Conservation (phyloP, 2,329 filamentous ascomycete genomes). For the Sclerotinia glacialis region DNA sequence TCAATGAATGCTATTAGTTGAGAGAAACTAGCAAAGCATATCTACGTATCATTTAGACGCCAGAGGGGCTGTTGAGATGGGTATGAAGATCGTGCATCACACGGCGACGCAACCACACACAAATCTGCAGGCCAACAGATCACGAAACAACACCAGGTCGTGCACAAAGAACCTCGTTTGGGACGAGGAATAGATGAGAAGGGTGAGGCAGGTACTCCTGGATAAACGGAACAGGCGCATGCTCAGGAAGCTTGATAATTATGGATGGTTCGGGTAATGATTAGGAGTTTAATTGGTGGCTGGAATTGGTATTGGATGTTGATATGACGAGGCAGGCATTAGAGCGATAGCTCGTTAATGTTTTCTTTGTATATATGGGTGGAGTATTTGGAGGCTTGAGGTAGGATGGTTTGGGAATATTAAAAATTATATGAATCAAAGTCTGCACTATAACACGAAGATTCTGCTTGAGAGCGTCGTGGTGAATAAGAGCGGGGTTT, state of each 20-base stretch:
- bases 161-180: not conserved
- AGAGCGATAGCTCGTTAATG: not conserved
- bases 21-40: too few relatives aligned
- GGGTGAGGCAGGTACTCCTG: conserved; percentile 12
- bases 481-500: too few relatives aligned
- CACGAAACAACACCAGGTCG: not conserved
- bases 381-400: not conserved
- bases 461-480: not conserved
- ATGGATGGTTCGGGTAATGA: conserved; percentile 12
- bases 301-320: not conserved
- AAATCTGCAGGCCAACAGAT: not conserved
- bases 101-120: not conserved
- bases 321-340: conserved; percentile 2
- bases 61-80: too few relatives aligned
- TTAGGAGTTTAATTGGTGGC: conserved; percentile 7
- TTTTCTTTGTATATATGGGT: conserved; percentile 3
- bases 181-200: not conserved
- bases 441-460: not conserved
- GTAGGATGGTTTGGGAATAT: not conserved
- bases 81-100: not conserved
- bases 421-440: not conserved
- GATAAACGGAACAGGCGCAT: conserved; percentile 12
- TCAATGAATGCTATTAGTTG: not conserved
- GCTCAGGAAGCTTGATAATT: conserved; percentile 7
- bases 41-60: too few relatives aligned